These are phyloP conservation scores for Neofusicoccum ribis DNA, from an alignment of 2,329 filamentous ascomycete genomes.

Conservation along the genomic window DNA sequence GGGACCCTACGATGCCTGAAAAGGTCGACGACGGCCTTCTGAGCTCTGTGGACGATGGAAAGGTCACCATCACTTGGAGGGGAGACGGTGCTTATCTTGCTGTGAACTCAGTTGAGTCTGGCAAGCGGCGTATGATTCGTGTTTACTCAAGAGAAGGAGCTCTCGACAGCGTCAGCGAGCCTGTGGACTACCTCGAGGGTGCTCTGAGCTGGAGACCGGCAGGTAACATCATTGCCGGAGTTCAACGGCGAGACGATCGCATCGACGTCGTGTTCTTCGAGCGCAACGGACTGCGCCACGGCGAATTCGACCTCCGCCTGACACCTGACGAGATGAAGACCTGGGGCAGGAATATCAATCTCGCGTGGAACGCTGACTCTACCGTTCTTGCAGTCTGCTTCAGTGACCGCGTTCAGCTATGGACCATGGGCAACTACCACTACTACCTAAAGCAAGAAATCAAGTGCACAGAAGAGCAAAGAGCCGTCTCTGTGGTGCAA, in stretches of 20 bases:
- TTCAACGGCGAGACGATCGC: constrained; percentile 69
- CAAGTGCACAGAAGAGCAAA: constrained; percentile 24
- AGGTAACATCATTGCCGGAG: constrained; percentile 85
- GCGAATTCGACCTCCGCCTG: constrained; percentile 79
- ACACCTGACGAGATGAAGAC: constrained; percentile 59
- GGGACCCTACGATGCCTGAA: constrained; percentile 93
- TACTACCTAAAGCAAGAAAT: constrained; percentile 97
- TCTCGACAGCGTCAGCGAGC: constrained; percentile 91
- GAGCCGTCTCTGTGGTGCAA: constrained; percentile 25
- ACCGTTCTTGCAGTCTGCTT: constrained; percentile 83
- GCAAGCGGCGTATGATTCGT: constrained; percentile 73
- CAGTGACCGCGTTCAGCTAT: constrained; percentile 76
- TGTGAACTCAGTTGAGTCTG: constrained; percentile 74
- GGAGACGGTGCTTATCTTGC: constrained; percentile 92
- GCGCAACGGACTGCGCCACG: constrained; percentile 94
- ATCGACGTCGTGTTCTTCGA: constrained; percentile 93
- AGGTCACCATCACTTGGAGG: constrained; percentile 81
- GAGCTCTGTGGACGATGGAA: constrained; percentile 71
- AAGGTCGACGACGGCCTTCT: constrained; percentile 80
- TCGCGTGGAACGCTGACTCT: constrained; percentile 91
- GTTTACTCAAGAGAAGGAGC: constrained; percentile 89
- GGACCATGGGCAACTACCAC: constrained; percentile 97
- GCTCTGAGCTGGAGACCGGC: constrained; percentile 87
- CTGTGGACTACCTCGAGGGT: constrained; percentile 86
- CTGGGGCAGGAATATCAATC: constrained; percentile 59